Evolutionary conservation across 768 basidiomycete species (phyloP).

Genomic region (Tremella mesenterica): DNA sequence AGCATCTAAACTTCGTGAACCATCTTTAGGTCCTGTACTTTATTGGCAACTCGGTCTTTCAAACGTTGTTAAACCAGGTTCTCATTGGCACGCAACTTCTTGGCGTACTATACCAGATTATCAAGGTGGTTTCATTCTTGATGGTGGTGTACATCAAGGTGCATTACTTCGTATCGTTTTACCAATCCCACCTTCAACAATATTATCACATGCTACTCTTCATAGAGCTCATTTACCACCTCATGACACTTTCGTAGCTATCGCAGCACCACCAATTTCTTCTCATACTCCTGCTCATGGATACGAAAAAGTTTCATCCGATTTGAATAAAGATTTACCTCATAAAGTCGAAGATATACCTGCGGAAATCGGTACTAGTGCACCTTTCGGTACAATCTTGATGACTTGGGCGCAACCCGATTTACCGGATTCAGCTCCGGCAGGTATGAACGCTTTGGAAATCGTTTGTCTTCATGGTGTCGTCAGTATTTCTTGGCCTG

Average conservation of each 20-base stretch:
- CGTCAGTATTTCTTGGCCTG: constrained; percentile 11
- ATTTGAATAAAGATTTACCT: neutral
- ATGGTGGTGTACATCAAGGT: constrained; percentile 44
- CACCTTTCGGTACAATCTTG: constrained; percentile 29
- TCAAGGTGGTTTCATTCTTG: constrained; percentile 58
- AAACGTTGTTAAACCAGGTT: constrained; percentile 54
- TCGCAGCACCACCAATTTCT: constrained; percentile 19
- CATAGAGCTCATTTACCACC: constrained; percentile 66
- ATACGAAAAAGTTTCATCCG: constrained; percentile 1
- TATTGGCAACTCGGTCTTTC: constrained; percentile 58
- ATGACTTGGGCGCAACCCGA: constrained; percentile 31
- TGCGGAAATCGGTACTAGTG: constrained; percentile 22
- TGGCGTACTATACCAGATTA: constrained; percentile 73
- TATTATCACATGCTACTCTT: constrained; percentile 61
- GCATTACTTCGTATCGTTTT: constrained; percentile 54
- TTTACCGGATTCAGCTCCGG: constrained; percentile 5
- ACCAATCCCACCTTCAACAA: constrained; percentile 50
- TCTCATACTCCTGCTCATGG: constrained; percentile 25
- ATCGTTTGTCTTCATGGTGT: constrained; percentile 28
- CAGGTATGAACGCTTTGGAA: constrained; percentile 15
- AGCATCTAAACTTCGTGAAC: constrained; percentile 10
- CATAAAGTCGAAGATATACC: constrained; percentile 14
- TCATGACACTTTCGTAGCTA: constrained; percentile 60
- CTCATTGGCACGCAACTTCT: constrained; percentile 69
- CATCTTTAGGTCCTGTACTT: constrained; percentile 55